Evolutionary conservation across 768 basidiomycete species (phyloP).

Genomic region (Russula vinacea): DNA sequence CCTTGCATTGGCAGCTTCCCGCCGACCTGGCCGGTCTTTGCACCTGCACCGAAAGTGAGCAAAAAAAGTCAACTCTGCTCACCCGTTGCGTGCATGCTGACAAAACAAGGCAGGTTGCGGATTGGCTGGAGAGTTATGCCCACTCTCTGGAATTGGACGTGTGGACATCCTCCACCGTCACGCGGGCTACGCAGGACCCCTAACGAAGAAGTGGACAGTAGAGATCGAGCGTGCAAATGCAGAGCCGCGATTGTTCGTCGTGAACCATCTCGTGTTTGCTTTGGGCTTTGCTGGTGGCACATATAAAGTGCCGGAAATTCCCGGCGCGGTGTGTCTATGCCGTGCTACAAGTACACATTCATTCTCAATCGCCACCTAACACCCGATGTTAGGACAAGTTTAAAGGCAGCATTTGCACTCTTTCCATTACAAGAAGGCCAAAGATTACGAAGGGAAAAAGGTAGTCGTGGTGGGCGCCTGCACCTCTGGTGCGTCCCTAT

Average conservation of each 20-base stretch:
- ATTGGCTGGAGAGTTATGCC: constrained; percentile 66
- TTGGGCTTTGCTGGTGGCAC: constrained; percentile 38
- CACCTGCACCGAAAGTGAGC: constrained; percentile 37
- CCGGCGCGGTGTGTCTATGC: constrained; percentile 24
- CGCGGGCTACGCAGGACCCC: constrained; percentile 26
- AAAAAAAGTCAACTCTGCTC: no score
- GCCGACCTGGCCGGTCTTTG: constrained; percentile 35
- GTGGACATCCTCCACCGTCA: constrained; percentile 47
- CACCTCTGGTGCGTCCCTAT: constrained; percentile 30
- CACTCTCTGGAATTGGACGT: constrained; percentile 58
- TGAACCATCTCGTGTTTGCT: constrained; percentile 37
- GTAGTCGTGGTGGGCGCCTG: constrained; percentile 42
- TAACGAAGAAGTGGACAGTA: constrained; percentile 29
- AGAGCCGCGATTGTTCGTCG: constrained; percentile 21
- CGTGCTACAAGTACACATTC: neutral
- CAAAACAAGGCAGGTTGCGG: constrained; percentile 46
- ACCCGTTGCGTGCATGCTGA: neutral
- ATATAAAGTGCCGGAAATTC: constrained; percentile 35
- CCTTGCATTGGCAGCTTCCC: constrained; percentile 34
- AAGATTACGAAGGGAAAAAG: constrained; percentile 40
- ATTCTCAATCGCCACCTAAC: neutral
- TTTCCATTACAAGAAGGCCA: constrained; percentile 34
- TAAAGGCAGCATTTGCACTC: constrained; percentile 39
- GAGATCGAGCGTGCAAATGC: constrained; percentile 23
- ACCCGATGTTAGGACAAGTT: constrained; percentile 34